Conservation (phyloP, 192 early-diverging fungal species). For the Dissophora globulifera region DNA sequence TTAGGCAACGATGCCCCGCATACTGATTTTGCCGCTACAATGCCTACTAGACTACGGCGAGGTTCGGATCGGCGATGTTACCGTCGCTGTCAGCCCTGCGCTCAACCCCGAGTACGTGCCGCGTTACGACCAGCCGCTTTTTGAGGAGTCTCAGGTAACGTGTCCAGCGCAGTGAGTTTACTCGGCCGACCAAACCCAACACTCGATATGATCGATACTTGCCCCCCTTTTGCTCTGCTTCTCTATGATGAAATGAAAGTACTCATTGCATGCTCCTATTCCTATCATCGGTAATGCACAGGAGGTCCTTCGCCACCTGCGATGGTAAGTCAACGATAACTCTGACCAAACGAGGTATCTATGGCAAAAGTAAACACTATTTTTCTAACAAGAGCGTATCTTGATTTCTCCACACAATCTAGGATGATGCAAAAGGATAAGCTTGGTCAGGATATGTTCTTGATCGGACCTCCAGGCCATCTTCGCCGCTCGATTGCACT, state of each 20-base stretch:
- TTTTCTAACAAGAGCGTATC: too few species aligned
- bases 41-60: constrained; percentile 47
- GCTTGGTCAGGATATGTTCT: constrained; percentile 84
- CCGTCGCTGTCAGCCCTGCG: constrained; percentile 56
- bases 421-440: constrained; percentile 91
- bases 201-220: too few species aligned
- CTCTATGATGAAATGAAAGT: too few species aligned
- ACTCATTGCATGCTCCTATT: too few species aligned
- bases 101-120: constrained; percentile 65
- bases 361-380: too few species aligned
- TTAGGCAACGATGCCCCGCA: neutral
- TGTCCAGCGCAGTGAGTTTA: too few species aligned
- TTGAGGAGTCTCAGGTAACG: constrained; percentile 65
- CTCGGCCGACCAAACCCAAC: too few species aligned
- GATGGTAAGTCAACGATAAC: too few species aligned
- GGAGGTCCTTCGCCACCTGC: constrained; percentile 54
- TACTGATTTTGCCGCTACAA: neutral
- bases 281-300: too few species aligned
- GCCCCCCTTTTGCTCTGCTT: too few species aligned
- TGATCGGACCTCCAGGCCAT: constrained; percentile 80
- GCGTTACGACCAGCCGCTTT: constrained; percentile 59
- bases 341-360: too few species aligned
- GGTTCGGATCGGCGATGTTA: constrained; percentile 68
- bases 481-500: constrained; percentile 73
- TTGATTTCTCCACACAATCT: neutral